phyloP scores from a whole-genome alignment of 805 yeast species.

The Yamadazyma sp. region DNA sequence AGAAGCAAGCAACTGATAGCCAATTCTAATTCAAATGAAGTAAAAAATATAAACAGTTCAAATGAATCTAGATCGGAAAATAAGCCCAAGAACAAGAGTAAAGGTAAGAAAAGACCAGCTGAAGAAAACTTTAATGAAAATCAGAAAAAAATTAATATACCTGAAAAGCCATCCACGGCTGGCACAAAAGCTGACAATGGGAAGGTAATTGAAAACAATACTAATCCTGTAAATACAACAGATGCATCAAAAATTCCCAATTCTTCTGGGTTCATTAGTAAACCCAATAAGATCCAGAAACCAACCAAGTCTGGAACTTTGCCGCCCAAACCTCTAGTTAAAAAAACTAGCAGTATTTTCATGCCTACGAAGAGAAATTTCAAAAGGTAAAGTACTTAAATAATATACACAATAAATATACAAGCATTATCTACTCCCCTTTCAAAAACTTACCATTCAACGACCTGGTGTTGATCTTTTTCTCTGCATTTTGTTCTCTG shows the following conservation, averaged over 20 bases:
- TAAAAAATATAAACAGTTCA: too few relatives aligned
- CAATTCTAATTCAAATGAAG: too few relatives aligned
- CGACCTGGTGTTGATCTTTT: neutral
- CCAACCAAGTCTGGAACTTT: constrained; percentile 4
- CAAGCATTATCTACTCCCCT: constrained; percentile 8
- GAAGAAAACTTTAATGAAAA: too few relatives aligned
- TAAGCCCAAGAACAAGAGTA: too few relatives aligned
- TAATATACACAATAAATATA: too few relatives aligned
- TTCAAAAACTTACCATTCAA: constrained; percentile 8
- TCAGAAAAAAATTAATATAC: too few relatives aligned
- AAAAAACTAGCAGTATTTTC: constrained; percentile 7
- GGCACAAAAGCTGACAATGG: constrained; percentile 2
- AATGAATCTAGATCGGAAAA: too few relatives aligned
- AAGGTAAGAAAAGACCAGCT: too few relatives aligned
- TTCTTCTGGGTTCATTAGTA: too few relatives aligned
- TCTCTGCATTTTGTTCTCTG: neutral
- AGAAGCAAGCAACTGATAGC: constrained; percentile 16
- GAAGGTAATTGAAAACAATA: constrained; percentile 1
- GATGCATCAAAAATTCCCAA: too few relatives aligned
- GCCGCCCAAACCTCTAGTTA: constrained; percentile 4
- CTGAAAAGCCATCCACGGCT: too few relatives aligned
- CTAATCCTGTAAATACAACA: too few relatives aligned
- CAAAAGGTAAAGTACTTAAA: neutral
- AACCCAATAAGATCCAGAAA: neutral
- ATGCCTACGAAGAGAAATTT: constrained; percentile 8